phyloP scores from a whole-genome alignment of 371 early-diverging fungal genomes.

The Blakeslea trispora region DNA sequence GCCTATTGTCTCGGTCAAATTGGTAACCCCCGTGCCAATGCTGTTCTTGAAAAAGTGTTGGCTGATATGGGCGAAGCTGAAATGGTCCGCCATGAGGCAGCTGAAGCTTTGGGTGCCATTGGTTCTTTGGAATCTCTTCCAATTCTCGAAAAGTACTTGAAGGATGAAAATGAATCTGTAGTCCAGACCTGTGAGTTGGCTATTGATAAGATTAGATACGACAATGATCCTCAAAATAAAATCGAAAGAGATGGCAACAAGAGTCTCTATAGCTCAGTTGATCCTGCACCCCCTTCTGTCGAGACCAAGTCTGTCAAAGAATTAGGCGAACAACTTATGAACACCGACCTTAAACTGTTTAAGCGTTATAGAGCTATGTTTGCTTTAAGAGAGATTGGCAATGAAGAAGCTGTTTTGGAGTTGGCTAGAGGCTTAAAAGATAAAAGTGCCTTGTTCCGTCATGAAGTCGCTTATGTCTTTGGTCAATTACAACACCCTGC shows the following conservation, averaged over 20 bases:
- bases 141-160: constrained; percentile 72
- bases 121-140: constrained; percentile 68
- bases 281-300: constrained; percentile 88
- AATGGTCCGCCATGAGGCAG: constrained; percentile 99
- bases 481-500: constrained; percentile 98
- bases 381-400: constrained; percentile 91
- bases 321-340: constrained; percentile 68
- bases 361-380: constrained; percentile 99
- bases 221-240: constrained; percentile 57
- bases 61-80: constrained; percentile 76
- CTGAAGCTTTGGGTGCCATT: constrained; percentile 97
- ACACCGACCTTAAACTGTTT: constrained; percentile 79
- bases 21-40: constrained; percentile 82
- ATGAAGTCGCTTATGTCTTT: constrained; percentile 98
- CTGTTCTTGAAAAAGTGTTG: constrained; percentile 71
- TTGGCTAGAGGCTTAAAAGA: constrained; percentile 89
- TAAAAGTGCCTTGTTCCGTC: constrained; percentile 91
- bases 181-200: constrained; percentile 96
- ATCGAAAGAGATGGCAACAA: constrained; percentile 40
- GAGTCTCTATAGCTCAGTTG: constrained; percentile 79
- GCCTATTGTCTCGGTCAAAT: constrained; percentile 99
- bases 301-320: constrained; percentile 63
- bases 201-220: constrained; percentile 84
- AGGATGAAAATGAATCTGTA: constrained; percentile 71
- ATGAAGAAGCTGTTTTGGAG: constrained; percentile 83